Conservation (phyloP, 2,329 filamentous ascomycete species). For the Penicillium capsulatum region DNA sequence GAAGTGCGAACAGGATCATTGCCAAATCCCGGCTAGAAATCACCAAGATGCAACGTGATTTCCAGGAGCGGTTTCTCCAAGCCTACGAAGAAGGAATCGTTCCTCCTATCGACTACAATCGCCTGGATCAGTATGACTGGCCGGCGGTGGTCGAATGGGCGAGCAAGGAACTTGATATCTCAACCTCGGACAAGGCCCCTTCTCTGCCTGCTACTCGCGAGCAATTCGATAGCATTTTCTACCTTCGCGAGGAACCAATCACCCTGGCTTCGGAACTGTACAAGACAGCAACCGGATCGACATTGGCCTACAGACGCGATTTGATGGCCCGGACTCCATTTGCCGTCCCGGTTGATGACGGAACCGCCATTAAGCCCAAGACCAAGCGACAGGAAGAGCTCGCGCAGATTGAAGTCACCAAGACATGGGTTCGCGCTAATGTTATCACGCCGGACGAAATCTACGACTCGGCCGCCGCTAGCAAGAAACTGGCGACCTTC, state of each 20-base stretch:
- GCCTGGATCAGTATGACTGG: constrained; percentile 47
- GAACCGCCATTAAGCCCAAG: background rate
- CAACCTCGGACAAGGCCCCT: constrained; percentile 34
- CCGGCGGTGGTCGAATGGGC: constrained; percentile 46
- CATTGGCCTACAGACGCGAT: constrained; percentile 33
- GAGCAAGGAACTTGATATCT: constrained; percentile 38
- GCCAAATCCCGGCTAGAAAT: constrained; percentile 39
- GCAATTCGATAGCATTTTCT: constrained; percentile 41
- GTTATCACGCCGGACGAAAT: constrained; percentile 42
- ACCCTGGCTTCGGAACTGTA: constrained; percentile 36
- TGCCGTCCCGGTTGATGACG: constrained; percentile 15
- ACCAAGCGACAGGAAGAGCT: constrained; percentile 17
- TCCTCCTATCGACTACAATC: constrained; percentile 43
- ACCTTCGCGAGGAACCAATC: constrained; percentile 36
- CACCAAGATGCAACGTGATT: constrained; percentile 44
- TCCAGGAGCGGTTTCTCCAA: constrained; percentile 45
- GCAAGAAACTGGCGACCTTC: constrained; percentile 30
- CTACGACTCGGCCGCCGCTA: constrained; percentile 40
- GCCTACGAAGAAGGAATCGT: constrained; percentile 44
- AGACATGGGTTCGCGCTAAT: constrained; percentile 49
- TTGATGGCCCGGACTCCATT: constrained; percentile 36
- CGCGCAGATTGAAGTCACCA: constrained; percentile 36
- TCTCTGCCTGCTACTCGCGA: constrained; percentile 43
- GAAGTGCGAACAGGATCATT: constrained; percentile 38
- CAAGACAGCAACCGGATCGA: constrained; percentile 28